phyloP scores from a whole-genome alignment of 805 yeast species.

The Metschnikowia similis region DNA sequence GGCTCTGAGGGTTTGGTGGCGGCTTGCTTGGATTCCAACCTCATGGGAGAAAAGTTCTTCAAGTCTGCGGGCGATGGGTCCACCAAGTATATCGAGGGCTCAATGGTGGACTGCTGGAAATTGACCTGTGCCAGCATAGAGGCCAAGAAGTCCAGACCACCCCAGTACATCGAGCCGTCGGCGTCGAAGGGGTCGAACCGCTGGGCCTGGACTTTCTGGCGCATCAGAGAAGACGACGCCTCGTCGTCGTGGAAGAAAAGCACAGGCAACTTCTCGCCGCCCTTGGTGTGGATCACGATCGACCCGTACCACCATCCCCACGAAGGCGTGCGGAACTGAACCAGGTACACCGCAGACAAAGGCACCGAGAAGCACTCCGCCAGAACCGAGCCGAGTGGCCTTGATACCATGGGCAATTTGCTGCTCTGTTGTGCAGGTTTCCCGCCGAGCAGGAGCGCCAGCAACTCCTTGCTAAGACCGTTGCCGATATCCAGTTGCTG shows the following conservation, averaged over 20 bases:
- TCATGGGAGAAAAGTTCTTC: slow-evolving; percentile 47
- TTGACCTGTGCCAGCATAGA: slow-evolving; percentile 52
- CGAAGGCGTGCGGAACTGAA: slow-evolving; percentile 81
- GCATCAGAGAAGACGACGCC: slow-evolving; percentile 65
- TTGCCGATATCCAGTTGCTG: slow-evolving; percentile 38
- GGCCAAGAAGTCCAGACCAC: slow-evolving; percentile 74
- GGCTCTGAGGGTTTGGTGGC: slow-evolving; percentile 11
- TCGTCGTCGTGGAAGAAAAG: slow-evolving; percentile 91
- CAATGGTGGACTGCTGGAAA: slow-evolving; percentile 65
- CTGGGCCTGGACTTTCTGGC: slow-evolving; percentile 55
- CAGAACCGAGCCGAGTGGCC: slow-evolving; percentile 43
- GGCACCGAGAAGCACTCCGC: slow-evolving; percentile 48
- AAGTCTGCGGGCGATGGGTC: slow-evolving; percentile 73
- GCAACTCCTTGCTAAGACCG: slow-evolving; percentile 21
- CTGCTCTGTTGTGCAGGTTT: slow-evolving; percentile 1
- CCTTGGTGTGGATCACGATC: slow-evolving; percentile 63
- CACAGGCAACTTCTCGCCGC: slow-evolving; percentile 71
- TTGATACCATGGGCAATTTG: slow-evolving; percentile 31
- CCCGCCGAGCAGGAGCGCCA: slow-evolving; percentile 17
- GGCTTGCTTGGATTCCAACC: slow-evolving; percentile 5
- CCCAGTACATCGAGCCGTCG: slow-evolving; percentile 68
- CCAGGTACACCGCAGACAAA: slow-evolving; percentile 60
- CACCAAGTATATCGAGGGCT: slow-evolving; percentile 65
- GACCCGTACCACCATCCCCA: slow-evolving; percentile 93
- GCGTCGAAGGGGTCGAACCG: slow-evolving; percentile 72